These are phyloP conservation scores for Amesomyces nigricolor DNA, from an alignment of 2,329 filamentous ascomycete genomes.

Conservation along the genomic window DNA sequence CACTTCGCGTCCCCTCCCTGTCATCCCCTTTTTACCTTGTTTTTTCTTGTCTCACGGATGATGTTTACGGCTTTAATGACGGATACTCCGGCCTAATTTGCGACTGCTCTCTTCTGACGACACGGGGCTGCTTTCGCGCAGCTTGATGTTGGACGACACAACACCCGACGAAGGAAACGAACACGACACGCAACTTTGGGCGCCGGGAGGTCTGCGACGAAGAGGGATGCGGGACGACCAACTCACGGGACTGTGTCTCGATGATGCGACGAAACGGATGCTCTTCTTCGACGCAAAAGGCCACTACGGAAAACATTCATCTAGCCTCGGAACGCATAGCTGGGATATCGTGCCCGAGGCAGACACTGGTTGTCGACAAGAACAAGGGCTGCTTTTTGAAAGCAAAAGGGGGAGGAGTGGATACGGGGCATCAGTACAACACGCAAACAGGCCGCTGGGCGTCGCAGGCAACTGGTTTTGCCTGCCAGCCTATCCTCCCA, in stretches of 20 bases:
- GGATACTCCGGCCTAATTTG: slow-evolving; percentile 29
- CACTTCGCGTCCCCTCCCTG: slow-evolving; percentile 27
- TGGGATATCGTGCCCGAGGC: slow-evolving; percentile 34
- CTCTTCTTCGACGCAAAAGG: slow-evolving; percentile 20
- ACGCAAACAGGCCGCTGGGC: neutral
- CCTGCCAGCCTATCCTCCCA: slow-evolving; percentile 16
- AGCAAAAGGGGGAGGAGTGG: slow-evolving; percentile 2
- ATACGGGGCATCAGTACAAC: neutral
- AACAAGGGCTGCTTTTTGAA: slow-evolving; percentile 25
- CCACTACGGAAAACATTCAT: slow-evolving; percentile 34
- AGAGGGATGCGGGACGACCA: slow-evolving; percentile 8
- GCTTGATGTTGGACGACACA: slow-evolving; percentile 25
- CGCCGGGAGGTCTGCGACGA: slow-evolving; percentile 12
- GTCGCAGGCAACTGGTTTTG: slow-evolving; percentile 18
- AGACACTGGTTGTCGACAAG: slow-evolving; percentile 44
- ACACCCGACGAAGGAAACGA: slow-evolving; percentile 10
- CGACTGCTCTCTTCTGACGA: slow-evolving; percentile 29
- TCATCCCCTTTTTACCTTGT: slow-evolving; percentile 29
- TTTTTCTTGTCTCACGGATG: slow-evolving; percentile 42
- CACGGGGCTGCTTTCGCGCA: slow-evolving; percentile 10
- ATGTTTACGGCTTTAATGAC: slow-evolving; percentile 41
- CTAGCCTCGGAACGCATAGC: slow-evolving; percentile 36
- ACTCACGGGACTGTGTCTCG: slow-evolving; percentile 12
- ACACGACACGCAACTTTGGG: slow-evolving; percentile 6
- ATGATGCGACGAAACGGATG: slow-evolving; percentile 12